These are phyloP conservation scores for Leccinum olivaceopallidum DNA, from an alignment of 768 basidiomycete genomes.

Conservation along the genomic window DNA sequence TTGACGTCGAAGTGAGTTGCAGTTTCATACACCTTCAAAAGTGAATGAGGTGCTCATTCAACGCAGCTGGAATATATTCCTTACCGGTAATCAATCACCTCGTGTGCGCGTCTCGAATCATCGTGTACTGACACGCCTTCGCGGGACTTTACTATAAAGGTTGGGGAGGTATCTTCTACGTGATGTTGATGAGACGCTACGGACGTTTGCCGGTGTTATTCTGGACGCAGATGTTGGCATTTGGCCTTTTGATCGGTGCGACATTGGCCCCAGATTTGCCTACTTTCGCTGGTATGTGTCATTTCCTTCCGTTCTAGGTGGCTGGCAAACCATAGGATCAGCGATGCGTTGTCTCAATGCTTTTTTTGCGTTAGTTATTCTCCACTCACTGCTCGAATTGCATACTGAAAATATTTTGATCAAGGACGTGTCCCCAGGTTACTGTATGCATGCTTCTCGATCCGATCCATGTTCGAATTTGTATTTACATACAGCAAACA, in stretches of 20 bases:
- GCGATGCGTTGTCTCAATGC: conserved; percentile 34
- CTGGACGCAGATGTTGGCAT: conserved; percentile 39
- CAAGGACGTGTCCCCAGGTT: conserved; percentile 52
- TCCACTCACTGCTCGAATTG: neutral
- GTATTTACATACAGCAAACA: neutral
- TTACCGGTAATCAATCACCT: conserved; percentile 34
- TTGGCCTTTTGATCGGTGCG: conserved; percentile 50
- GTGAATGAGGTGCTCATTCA: neutral
- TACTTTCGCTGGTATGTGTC: conserved; percentile 44
- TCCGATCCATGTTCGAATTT: neutral
- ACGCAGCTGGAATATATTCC: conserved; percentile 48
- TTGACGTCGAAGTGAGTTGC: conserved; percentile 43
- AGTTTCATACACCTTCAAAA: neutral
- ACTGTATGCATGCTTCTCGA: conserved; percentile 32
- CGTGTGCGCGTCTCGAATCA: neutral
- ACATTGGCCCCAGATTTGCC: conserved; percentile 49
- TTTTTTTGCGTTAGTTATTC: conserved; percentile 30
- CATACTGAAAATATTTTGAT: neutral
- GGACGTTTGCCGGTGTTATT: conserved; percentile 33
- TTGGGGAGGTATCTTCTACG: conserved; percentile 32
- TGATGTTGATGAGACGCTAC: conserved; percentile 32
- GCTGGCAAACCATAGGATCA: conserved; percentile 8
- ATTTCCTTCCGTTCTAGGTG: neutral
- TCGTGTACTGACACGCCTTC: conserved; percentile 9
- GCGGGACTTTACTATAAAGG: conserved; percentile 12